phyloP scores from a whole-genome alignment of 2,329 filamentous ascomycete genomes.

The Cercospora berteroae region DNA sequence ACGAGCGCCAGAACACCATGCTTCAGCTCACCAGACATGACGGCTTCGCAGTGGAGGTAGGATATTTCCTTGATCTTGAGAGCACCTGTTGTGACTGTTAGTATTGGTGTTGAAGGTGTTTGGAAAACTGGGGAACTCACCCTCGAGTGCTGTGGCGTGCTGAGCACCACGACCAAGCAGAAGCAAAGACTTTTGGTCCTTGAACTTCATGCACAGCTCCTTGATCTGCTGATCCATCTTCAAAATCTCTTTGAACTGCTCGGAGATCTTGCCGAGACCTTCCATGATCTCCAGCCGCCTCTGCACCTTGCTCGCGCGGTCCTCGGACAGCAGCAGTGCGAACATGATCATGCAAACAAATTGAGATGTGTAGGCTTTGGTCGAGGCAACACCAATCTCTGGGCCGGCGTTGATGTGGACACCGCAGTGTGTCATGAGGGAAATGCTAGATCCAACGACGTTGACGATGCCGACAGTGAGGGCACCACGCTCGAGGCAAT shows the following conservation, averaged over 20 bases:
- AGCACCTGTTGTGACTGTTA: slow-evolving; percentile 55
- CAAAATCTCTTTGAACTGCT: slow-evolving; percentile 88
- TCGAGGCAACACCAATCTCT: slow-evolving; percentile 97
- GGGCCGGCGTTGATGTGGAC: slow-evolving; percentile 99
- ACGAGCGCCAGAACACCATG: slow-evolving; percentile 96
- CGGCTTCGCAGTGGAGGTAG: slow-evolving; percentile 97
- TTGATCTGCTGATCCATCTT: slow-evolving; percentile 93
- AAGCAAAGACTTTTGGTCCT: slow-evolving; percentile 94
- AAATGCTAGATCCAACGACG: slow-evolving; percentile 97
- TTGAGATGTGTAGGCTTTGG: slow-evolving; percentile 98
- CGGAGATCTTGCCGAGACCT: slow-evolving; percentile 80
- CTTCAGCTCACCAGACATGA: slow-evolving; percentile 99
- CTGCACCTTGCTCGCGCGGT: slow-evolving; percentile 89
- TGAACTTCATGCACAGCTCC: slow-evolving; percentile 88
- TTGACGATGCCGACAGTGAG: slow-evolving; percentile 98
- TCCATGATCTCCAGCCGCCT: slow-evolving; percentile 95
- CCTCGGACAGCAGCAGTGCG: slow-evolving; percentile 90
- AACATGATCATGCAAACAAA: slow-evolving; percentile 99
- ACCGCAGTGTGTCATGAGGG: slow-evolving; percentile 97
- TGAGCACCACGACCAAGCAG: slow-evolving; percentile 93
- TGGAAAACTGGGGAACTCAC: slow-evolving; percentile 38
- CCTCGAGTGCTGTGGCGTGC: slow-evolving; percentile 95
- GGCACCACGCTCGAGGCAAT: slow-evolving; percentile 96
- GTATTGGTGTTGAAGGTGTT: slow-evolving; percentile 26
- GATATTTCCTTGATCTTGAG: slow-evolving; percentile 99